Base-by-base conservation (phyloP, 176 grass and related monocot species). In the Paspalum vaginatum region DNA sequence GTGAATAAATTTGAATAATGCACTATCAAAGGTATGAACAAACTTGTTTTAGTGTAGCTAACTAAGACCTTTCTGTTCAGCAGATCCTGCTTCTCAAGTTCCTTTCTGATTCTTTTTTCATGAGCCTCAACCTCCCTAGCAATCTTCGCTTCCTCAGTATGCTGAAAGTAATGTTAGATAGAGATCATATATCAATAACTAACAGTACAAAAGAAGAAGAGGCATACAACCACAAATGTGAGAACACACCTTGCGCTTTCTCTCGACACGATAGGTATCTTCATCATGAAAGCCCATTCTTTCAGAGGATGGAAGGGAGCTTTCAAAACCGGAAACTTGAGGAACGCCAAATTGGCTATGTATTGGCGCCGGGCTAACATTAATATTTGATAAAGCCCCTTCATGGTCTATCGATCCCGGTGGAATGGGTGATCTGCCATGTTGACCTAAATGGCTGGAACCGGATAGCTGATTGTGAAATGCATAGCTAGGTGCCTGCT, bases 31-130 rank as follows among this genome's bases (percentile, higher is more conserved):
- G 64, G 65, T 76, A 39, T 68, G 21, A 18, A 24, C 58, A 26
- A 82, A 22, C 16, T 72, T 82, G 58, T 24, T 24, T 22, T 64
- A 80, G 67, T 70, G 62, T 53, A 87, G 76, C 45, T 38, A 81
- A 80, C 38, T 14, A 80, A 61, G 38, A 98, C 96, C 96, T 99
- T 99, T 95, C 76, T 85, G 57, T 91, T 95, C 86, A 99, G 78
- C 61, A 95, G 69, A 80, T 99, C 90, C 77, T 99, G 92, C 76
- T 95, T 99, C 82, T 99, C 96, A 8, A 99, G 77, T 60, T 99
- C 92, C 82, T 89, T 99, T 88, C 90, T 93, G 46, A 99, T 93
- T 68, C 84, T 66, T 57, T 87, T 98, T 85, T 99, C 96, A 86
- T 95, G 90, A 68, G 84, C 88, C 83, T 95, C 96, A 79, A 93